Evolutionary conservation across 2,329 filamentous ascomycete species (phyloP), one percentile per base, ranked within the genome.

Genomic region (Elsinoe perseae): DNA sequence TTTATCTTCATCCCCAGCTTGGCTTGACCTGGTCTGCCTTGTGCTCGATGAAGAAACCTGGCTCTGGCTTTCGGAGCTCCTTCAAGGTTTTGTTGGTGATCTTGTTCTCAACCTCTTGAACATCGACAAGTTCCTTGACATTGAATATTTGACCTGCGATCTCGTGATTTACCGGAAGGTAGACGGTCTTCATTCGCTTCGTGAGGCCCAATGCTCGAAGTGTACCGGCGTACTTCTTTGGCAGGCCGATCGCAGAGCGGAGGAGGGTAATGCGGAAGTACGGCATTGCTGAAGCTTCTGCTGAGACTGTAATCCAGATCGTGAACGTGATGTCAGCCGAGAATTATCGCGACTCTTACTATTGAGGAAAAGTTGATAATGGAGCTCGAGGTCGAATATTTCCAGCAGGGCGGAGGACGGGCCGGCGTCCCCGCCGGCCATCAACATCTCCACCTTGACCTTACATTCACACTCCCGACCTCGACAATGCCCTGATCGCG

Each of bases 71-170:
- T 70, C 91, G 75, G 72, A 81, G 77, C 53, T 78, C 80, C 73
- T 83, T 83, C 66, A 95, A 78, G 75, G 95, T 81, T 56, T 74
- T 72, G 67, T 82, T 81, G 6, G 78, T 84, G 72, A 89, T 69
- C 28, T 79, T 70, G 60, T 73, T 69, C 30, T 84, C 82, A 43
- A 95, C 89, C 74, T 95, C 90, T 63, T 83, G 77, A 32, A 95
- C 89, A 55, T 82, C 78, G 44, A 96, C 88, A 61, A 96, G 77
- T 74, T 96, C 91, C 77, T 96, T 96, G 64, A 96, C 89, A 72
- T 86, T 86, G 78, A 96, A 86, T 67, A 96, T 89, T 76, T 95
- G 89, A 68, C 91, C 91, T 8, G 91, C 91, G 60, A 89, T 83
- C 63, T 89, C 84, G 40, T 84, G 82, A 60, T 81, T 81, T 60